Percentiles rank a stretch among this genome's conserved stretches.
These are phyloP conservation scores for Fusarium sp. DNA, from an alignment of 2,329 filamentous ascomycete species.

Conservation along the genomic window DNA sequence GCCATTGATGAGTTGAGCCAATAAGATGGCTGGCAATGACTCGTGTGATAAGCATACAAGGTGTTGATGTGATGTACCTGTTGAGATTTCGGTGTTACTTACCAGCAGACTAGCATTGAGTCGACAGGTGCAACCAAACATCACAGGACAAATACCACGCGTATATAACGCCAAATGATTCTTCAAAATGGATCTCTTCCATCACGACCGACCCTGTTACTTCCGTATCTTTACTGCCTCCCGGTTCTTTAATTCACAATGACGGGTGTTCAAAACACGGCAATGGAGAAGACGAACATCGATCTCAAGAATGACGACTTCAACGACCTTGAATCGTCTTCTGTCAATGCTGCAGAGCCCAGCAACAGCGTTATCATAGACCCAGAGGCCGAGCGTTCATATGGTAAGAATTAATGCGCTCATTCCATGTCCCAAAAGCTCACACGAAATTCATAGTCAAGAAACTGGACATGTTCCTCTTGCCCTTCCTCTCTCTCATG, in stretches of 20 bases:
- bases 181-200: neutral
- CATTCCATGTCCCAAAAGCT: neutral
- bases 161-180: neutral
- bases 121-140: neutral
- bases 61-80: neutral
- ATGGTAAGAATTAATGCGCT: neutral
- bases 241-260: neutral
- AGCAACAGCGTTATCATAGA: neutral
- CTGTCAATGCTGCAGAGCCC: neutral
- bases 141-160: neutral
- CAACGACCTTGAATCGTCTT: neutral
- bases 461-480: neutral
- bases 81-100: neutral
- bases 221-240: neutral
- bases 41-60: neutral
- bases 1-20: neutral
- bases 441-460: neutral
- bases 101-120: neutral
- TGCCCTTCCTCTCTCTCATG: neutral
- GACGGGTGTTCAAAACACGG: neutral
- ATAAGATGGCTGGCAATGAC: neutral
- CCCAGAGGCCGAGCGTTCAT: neutral
- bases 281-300: neutral
- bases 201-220: neutral
- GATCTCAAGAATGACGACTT: neutral